Evolutionary conservation across 768 basidiomycete species (phyloP).

Genomic region (Cystobasidium tubakii): DNA sequence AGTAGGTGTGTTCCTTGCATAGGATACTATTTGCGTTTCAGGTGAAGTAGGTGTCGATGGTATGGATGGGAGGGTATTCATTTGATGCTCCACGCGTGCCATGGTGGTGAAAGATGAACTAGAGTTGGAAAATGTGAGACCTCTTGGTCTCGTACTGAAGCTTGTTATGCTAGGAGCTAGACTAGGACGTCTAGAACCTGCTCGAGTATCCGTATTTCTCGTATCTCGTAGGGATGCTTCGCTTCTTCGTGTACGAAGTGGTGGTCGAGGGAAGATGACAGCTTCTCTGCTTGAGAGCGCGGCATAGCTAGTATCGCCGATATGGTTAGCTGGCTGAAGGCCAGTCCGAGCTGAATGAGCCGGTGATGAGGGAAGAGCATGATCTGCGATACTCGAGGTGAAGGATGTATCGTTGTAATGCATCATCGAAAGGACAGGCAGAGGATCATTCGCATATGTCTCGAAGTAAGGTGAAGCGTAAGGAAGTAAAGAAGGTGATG

Average conservation of each 20-base stretch:
- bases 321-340: not conserved
- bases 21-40: not conserved
- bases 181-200: not conserved
- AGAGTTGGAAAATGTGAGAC: not conserved
- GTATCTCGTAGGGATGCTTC: not conserved
- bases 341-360: not conserved
- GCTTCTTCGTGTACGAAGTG: not conserved
- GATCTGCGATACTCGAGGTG: not conserved
- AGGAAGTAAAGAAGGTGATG: slow-evolving; percentile 2
- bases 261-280: not conserved
- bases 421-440: not conserved
- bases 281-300: not conserved
- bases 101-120: not conserved
- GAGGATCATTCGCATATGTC: slow-evolving; percentile 1
- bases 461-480: slow-evolving; percentile 5
- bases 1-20: not conserved
- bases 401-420: not conserved
- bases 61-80: not conserved
- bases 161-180: not conserved
- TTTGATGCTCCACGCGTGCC: too few species aligned
- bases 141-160: not conserved
- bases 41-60: not conserved
- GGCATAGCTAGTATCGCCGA: not conserved
- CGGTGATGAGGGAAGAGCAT: not conserved
- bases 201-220: not conserved